phyloP scores from a whole-genome alignment of 805 yeast genomes.

The Grigorovia humatica region DNA sequence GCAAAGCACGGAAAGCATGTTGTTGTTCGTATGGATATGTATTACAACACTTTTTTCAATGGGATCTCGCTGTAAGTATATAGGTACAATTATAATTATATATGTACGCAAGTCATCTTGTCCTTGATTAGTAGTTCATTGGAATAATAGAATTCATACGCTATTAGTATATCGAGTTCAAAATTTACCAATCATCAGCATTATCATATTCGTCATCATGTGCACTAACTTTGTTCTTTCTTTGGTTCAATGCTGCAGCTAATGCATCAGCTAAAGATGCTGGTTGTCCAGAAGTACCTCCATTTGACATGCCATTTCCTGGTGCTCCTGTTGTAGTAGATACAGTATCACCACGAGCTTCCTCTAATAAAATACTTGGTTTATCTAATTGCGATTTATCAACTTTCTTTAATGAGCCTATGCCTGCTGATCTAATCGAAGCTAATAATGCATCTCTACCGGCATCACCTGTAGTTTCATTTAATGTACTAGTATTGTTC shows the following conservation, averaged over 20 bases:
- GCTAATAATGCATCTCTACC: slow-evolving; percentile 77
- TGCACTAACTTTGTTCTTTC: slow-evolving; percentile 82
- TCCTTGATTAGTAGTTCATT: neutral
- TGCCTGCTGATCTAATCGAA: slow-evolving; percentile 72
- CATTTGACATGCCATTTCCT: slow-evolving; percentile 27
- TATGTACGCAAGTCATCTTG: neutral
- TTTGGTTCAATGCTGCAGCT: slow-evolving; percentile 71
- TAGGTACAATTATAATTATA: too few relatives aligned
- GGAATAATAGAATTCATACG: too few relatives aligned
- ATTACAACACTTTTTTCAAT: too few relatives aligned
- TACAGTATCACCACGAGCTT: slow-evolving; percentile 50
- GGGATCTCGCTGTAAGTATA: too few relatives aligned
- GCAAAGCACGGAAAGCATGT: too few relatives aligned
- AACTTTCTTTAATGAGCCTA: slow-evolving; percentile 58
- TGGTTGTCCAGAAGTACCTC: slow-evolving; percentile 38
- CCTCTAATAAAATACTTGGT: slow-evolving; percentile 64
- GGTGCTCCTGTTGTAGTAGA: neutral
- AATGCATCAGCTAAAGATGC: slow-evolving; percentile 75
- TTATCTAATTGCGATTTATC: slow-evolving; percentile 77
- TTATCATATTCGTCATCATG: slow-evolving; percentile 77
- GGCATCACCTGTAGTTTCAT: slow-evolving; percentile 35
- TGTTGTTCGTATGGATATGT: too few relatives aligned
- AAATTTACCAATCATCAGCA: slow-evolving; percentile 56
- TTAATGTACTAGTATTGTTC: slow-evolving; percentile 5
- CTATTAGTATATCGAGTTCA: too few relatives aligned